Conservation (phyloP, 306 rosid species). For the Citrullus colocynthis region DNA sequence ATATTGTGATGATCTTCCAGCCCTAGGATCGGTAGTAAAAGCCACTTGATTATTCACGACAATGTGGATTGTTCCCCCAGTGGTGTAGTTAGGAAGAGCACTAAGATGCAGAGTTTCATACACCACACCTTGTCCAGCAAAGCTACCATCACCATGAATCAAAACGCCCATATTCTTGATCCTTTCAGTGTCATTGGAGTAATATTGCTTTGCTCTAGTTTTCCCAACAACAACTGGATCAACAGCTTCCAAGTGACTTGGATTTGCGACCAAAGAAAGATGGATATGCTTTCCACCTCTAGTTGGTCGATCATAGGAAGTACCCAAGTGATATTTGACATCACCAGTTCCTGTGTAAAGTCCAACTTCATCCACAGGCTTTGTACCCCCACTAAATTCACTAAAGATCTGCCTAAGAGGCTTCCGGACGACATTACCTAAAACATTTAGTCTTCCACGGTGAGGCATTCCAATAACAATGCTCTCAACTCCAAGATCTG, state of each 20-base stretch:
- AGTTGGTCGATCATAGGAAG: conserved; percentile 89
- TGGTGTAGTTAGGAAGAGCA: conserved; percentile 87
- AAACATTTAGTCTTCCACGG: conserved; percentile 71
- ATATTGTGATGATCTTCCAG: conserved; percentile 87
- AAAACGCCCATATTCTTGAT: conserved; percentile 73
- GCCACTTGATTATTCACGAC: conserved; percentile 95
- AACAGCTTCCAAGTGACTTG: conserved; percentile 97
- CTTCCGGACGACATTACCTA: conserved; percentile 88
- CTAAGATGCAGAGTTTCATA: conserved; percentile 92
- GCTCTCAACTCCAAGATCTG: conserved; percentile 97
- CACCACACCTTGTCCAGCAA: conserved; percentile 98
- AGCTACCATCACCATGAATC: conserved; percentile 97
- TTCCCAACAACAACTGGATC: conserved; percentile 86
- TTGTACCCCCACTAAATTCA: conserved; percentile 73
- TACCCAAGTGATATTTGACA: conserved; percentile 90
- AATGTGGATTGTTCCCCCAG: conserved; percentile 92
- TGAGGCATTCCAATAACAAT: conserved; percentile 95
- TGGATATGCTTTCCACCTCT: conserved; percentile 80
- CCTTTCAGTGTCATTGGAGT: conserved; percentile 55
- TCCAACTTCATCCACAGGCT: conserved; percentile 79
- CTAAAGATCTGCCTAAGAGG: conserved; percentile 86
- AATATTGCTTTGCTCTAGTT: conserved; percentile 91
- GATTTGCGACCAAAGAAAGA: conserved; percentile 85
- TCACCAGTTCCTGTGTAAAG: conserved; percentile 95
- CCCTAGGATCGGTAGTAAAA: conserved; percentile 77